Percentiles rank a stretch among this genome's conserved stretches.
These are phyloP conservation scores for Pseudopyrenochaeta lycopersici DNA, from an alignment of 2,329 filamentous ascomycete genomes.

Conservation along the genomic window DNA sequence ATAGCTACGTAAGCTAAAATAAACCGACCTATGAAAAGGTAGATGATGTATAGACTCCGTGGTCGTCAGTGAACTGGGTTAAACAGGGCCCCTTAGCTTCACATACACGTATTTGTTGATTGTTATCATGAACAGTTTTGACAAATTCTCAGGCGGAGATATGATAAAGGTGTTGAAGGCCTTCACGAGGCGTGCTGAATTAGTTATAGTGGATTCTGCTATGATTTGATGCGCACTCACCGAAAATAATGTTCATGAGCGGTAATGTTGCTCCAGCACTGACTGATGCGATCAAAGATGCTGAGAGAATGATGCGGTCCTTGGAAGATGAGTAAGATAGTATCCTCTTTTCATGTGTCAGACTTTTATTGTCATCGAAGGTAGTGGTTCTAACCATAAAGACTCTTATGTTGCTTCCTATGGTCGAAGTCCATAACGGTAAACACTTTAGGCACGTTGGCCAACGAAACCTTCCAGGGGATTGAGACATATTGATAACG, in stretches of 20 bases:
- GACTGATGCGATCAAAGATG: slow-evolving; percentile 26
- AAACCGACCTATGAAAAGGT: slow-evolving; percentile 66
- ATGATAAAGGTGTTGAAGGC: slow-evolving; percentile 16
- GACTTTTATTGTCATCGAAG: background rate
- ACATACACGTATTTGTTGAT: slow-evolving; percentile 31
- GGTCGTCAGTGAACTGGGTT: background rate
- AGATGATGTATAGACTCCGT: slow-evolving; percentile 59
- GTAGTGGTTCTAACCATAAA: slow-evolving; percentile 2
- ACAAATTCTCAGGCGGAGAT: slow-evolving; percentile 1
- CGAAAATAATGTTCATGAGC: slow-evolving; percentile 67
- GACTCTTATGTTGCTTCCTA: background rate
- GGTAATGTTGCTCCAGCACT: slow-evolving; percentile 50
- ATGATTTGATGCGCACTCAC: slow-evolving; percentile 36
- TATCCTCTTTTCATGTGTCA: slow-evolving; percentile 25
- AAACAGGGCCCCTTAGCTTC: background rate
- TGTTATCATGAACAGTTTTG: slow-evolving; percentile 15
- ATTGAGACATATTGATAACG: background rate
- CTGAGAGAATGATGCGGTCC: slow-evolving; percentile 22
- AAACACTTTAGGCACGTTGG: background rate
- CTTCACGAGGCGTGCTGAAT: slow-evolving; percentile 23
- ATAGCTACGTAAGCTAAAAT: slow-evolving; percentile 64
- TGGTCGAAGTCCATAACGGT: background rate
- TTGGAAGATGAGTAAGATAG: slow-evolving; percentile 24
- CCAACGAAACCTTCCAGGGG: background rate
- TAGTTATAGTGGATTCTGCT: background rate